These are phyloP conservation scores for Jatropha curcas DNA, from an alignment of 345 rosid species.

Conservation along the genomic window DNA sequence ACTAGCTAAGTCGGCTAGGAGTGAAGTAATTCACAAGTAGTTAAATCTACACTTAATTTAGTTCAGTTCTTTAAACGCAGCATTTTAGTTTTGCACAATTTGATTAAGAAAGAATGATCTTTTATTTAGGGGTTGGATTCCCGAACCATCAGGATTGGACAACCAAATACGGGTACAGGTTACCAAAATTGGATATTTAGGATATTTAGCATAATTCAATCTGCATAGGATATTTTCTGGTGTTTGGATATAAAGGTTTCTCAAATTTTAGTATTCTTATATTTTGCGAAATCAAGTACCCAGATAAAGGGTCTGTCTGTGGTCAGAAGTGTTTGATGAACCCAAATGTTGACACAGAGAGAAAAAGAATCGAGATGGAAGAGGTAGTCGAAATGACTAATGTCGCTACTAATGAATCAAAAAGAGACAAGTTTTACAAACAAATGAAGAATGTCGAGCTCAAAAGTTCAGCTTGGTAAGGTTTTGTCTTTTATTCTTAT, in stretches of 20 bases:
- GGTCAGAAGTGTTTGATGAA: conserved; percentile 10
- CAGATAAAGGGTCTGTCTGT: conserved; percentile 1
- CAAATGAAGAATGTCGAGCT: not conserved
- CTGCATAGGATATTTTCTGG: conserved; percentile 29
- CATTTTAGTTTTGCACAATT: no score
- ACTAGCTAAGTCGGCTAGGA: no score
- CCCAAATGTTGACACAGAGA: not conserved
- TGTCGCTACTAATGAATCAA: conserved; percentile 3
- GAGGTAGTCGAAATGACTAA: conserved; percentile 11
- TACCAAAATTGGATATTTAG: no score
- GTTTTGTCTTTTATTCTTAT: not conserved
- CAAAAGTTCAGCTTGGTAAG: conserved; percentile 31
- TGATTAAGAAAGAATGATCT: no score
- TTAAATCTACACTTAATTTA: no score
- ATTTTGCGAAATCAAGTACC: conserved; percentile 41
- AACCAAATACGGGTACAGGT: no score
- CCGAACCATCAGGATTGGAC: no score
- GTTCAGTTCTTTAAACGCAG: no score
- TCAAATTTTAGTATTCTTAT: conserved; percentile 38
- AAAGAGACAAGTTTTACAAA: not conserved
- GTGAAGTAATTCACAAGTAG: no score
- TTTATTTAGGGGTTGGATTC: no score
- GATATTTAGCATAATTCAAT: conserved; percentile 42
- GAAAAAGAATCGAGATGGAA: conserved; percentile 22
- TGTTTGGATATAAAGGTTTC: conserved; percentile 39